Base-by-base conservation (phyloP, 257 asterid species). In the Rauvolfia tetraphylla region DNA sequence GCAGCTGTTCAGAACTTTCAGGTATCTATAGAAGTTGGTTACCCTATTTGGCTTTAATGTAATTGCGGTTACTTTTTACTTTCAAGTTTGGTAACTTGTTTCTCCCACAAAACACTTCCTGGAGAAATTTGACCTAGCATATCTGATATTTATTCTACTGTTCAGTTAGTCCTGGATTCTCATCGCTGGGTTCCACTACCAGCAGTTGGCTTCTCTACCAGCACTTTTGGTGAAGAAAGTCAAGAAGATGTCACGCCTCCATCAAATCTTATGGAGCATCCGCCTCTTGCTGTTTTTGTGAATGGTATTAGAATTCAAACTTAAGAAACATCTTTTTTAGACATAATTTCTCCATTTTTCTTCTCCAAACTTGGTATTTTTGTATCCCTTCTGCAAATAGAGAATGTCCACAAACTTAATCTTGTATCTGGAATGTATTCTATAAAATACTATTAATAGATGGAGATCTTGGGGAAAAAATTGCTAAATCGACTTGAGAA, bases 241-340 rank as follows among this genome's bases (percentile, higher is more conserved):
- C 89, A 78, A 11, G 99, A 90, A 72, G 99, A 89, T 88, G 81
- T 93, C 72, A 81, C 76, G 72, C 99, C 99, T 65, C 97, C 97
- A 78, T 84, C 98, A 75, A 88, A 81, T 87, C 93, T 95, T 29
- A 95, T 95, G 99, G 99, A 95, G 85, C 98, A 95, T 84, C 96
- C 97, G 59, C 98, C 99, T 79, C 92, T 95, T 78, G 99, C 98
- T 48, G 95, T 93, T 79, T 93, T 93, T 51, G 78, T 92, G 72
- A 92, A 93, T 80, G 97, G 97, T 93, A 68, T 54, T 51, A 53
- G 1, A 73, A 0, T 66, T 67, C 38, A n/a, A 69, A 51, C 75
- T 67, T 23, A 61, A 29, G 53, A 34, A 20, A 33, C 34, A 58
- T 29, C 66, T 69, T 23, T 20, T 34, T n/a, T 39, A 44, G 36